Conservation (phyloP, 1,139 yeast genomes). For the Suhomyces ambrosiae region DNA sequence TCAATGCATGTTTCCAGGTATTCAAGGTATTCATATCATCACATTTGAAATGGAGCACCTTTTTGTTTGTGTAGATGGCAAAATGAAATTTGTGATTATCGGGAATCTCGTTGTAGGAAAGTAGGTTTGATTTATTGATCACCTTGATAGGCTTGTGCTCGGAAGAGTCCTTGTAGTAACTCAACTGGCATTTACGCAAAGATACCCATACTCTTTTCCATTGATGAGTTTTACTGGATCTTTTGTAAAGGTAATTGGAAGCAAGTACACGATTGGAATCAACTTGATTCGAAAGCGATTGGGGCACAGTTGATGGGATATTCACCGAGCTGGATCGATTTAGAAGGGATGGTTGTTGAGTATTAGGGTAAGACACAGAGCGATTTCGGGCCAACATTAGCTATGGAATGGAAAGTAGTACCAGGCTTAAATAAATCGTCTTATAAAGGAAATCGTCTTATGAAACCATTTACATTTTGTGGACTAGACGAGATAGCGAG, state of each 20-base stretch:
- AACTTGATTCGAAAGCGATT: neutral
- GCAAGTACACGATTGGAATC: slow-evolving; percentile 13
- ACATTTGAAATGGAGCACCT: slow-evolving; percentile 47
- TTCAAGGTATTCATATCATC: slow-evolving; percentile 34
- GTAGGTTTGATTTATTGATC: slow-evolving; percentile 27
- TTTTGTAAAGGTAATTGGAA: slow-evolving; percentile 21
- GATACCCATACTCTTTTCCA: slow-evolving; percentile 65
- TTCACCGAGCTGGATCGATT: neutral
- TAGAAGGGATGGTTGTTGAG: neutral
- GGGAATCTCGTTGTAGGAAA: slow-evolving; percentile 29
- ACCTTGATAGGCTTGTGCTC: slow-evolving; percentile 60
- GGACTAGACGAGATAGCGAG: no score
- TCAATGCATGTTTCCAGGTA: slow-evolving; percentile 44
- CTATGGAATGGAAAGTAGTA: neutral
- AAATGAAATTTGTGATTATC: slow-evolving; percentile 42
- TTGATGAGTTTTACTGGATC: slow-evolving; percentile 27
- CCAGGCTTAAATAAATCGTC: neutral
- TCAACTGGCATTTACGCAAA: slow-evolving; percentile 54
- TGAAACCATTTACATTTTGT: no score
- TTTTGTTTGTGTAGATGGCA: slow-evolving; percentile 42
- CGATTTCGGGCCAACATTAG: neutral
- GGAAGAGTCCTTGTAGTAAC: slow-evolving; percentile 58
- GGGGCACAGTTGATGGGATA: neutral
- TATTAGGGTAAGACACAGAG: neutral
- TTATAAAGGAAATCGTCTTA: no score